phyloP scores from a whole-genome alignment of 768 basidiomycete genomes.

The Fibroporia radiculosa region DNA sequence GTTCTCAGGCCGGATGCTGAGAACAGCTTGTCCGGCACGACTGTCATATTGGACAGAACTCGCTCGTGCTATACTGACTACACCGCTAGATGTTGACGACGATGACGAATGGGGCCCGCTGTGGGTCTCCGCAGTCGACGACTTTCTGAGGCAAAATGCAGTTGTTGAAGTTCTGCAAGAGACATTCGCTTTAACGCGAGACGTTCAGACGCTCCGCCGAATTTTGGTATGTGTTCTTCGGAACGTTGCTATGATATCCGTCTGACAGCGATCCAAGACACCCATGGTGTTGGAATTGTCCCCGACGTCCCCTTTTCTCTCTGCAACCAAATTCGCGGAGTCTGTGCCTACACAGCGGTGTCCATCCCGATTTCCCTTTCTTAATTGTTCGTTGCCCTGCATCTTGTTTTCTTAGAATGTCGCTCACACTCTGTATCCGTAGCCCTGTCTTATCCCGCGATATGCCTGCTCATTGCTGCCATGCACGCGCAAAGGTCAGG shows the following conservation, averaged over 20 bases:
- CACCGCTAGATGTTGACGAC: conserved; percentile 18
- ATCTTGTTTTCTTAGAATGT: not conserved
- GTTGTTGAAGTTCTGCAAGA: conserved; percentile 45
- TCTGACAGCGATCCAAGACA: conserved; percentile 26
- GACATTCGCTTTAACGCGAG: conserved; percentile 52
- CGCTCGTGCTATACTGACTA: conserved; percentile 38
- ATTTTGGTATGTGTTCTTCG: conserved; percentile 44
- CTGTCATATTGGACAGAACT: conserved; percentile 43
- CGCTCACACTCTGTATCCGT: not conserved
- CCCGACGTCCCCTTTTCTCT: conserved; percentile 47
- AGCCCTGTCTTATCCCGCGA: conserved; percentile 72
- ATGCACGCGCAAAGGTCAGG: conserved; percentile 72
- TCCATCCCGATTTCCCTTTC: conserved; percentile 42
- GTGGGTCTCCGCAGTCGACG: conserved; percentile 54
- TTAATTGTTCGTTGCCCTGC: conserved; percentile 38
- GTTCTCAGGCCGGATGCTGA: conserved; percentile 87
- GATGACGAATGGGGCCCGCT: conserved; percentile 48
- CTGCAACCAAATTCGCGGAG: conserved; percentile 31
- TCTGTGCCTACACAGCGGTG: conserved; percentile 47
- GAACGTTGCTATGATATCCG: not conserved
- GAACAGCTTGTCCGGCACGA: conserved; percentile 55
- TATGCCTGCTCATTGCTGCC: conserved; percentile 82
- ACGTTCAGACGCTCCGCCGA: conserved; percentile 48
- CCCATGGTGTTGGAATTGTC: conserved; percentile 38
- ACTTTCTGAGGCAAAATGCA: conserved; percentile 42